Evolutionary conservation across 495 filamentous ascomycete species (phyloP).

Genomic region (Penicillium silybi): DNA sequence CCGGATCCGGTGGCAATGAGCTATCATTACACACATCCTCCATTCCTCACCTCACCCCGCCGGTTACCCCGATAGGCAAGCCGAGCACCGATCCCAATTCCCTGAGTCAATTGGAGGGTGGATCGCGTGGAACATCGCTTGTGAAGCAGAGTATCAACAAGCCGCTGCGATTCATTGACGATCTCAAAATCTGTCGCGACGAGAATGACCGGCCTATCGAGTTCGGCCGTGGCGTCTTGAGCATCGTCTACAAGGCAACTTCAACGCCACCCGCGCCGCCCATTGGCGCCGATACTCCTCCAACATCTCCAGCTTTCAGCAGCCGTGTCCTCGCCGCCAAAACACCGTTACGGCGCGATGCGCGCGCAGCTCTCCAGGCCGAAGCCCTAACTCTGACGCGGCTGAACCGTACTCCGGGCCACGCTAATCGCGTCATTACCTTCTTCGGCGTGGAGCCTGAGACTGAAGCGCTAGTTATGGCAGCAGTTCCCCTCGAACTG

Average conservation of each 20-base stretch:
- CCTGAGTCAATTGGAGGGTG: background rate
- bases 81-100: constrained; percentile 5
- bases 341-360: constrained; percentile 44
- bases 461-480: constrained; percentile 49
- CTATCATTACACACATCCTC: constrained; percentile 8
- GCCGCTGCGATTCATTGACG: constrained; percentile 29
- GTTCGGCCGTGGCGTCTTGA: constrained; percentile 59
- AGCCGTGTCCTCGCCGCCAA: constrained; percentile 52
- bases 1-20: constrained; percentile 14
- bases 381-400: constrained; percentile 53
- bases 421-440: constrained; percentile 43
- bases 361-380: constrained; percentile 42
- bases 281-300: constrained; percentile 33
- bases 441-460: constrained; percentile 54
- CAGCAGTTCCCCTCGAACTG: constrained; percentile 47
- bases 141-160: constrained; percentile 13
- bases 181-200: constrained; percentile 34
- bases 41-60: constrained; percentile 30
- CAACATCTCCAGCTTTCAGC: constrained; percentile 40
- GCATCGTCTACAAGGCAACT: constrained; percentile 52
- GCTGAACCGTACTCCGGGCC: constrained; percentile 33
- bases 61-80: constrained; percentile 32
- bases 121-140: background rate
- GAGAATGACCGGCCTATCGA: constrained; percentile 27
- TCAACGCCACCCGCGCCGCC: constrained; percentile 7